phyloP scores from a whole-genome alignment of 345 rosid genomes.

The Raphanus raphanistrum region DNA sequence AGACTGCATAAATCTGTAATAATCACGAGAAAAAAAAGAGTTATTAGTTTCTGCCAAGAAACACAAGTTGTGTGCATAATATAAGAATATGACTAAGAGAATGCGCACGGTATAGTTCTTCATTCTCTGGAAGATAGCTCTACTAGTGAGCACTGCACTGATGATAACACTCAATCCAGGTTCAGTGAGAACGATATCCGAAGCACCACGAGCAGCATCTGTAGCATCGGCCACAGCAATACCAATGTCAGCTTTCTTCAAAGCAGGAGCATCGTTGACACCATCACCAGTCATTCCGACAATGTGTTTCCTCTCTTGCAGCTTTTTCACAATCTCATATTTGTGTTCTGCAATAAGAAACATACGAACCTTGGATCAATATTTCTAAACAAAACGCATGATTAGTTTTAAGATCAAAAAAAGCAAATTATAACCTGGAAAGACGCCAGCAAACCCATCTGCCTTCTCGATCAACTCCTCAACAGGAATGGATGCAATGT shows the following conservation, averaged over 20 bases:
- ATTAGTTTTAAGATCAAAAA: constrained; percentile 1
- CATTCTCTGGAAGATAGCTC: constrained; percentile 94
- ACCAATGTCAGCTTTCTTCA: constrained; percentile 86
- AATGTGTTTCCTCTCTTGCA: constrained; percentile 78
- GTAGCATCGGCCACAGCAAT: constrained; percentile 94
- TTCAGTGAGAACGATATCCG: constrained; percentile 88
- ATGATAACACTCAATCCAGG: constrained; percentile 92
- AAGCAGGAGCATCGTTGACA: constrained; percentile 90
- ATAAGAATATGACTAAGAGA: constrained; percentile 2
- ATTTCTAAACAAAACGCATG: background rate
- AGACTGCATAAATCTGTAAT: constrained; percentile 43
- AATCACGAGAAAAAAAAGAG: constrained; percentile 7
- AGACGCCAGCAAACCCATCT: constrained; percentile 95
- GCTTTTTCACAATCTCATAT: constrained; percentile 76
- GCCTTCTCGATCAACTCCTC: constrained; percentile 89
- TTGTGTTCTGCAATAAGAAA: constrained; percentile 67
- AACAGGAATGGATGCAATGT: constrained; percentile 51
- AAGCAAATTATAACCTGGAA: constrained; percentile 60
- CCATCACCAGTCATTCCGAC: constrained; percentile 98
- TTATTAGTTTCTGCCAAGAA: constrained; percentile 11
- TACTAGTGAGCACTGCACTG: constrained; percentile 89
- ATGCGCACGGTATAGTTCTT: constrained; percentile 74
- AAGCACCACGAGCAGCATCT: constrained; percentile 90
- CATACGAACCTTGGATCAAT: constrained; percentile 14
- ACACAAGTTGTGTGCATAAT: background rate